Percentiles rank a stretch among this genome's conserved stretches.
Evolutionary conservation across 306 rosid genomes (phyloP).

Genomic region (Cucumis hystrix): DNA sequence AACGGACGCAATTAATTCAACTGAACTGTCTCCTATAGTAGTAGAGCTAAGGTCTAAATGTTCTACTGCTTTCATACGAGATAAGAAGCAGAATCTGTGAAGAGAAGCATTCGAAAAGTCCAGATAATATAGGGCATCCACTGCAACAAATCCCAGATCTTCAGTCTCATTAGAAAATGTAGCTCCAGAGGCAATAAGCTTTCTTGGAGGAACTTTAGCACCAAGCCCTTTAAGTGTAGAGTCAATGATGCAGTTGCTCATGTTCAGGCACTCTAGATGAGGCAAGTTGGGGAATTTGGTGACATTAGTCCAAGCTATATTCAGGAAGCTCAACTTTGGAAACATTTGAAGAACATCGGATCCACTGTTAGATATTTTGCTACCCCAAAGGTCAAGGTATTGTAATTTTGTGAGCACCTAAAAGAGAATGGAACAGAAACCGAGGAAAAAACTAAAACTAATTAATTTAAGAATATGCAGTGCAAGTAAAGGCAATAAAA

Average conservation of each 20-base stretch:
- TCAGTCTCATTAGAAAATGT: constrained; percentile 42
- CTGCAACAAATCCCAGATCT: constrained; percentile 29
- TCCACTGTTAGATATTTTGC: constrained; percentile 65
- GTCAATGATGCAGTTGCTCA: constrained; percentile 70
- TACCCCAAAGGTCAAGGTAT: constrained; percentile 87
- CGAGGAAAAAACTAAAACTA: background rate
- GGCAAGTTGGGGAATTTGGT: constrained; percentile 52
- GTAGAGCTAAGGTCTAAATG: constrained; percentile 72
- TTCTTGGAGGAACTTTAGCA: constrained; percentile 43
- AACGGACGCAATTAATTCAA: constrained; percentile 39
- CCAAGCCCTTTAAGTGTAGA: constrained; percentile 36
- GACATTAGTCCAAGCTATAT: constrained; percentile 72
- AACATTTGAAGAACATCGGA: constrained; percentile 43
- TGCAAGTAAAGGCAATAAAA: background rate
- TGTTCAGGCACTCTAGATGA: constrained; percentile 52
- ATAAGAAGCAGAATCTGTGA: constrained; percentile 42
- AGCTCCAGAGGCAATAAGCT: constrained; percentile 58
- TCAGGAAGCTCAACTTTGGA: constrained; percentile 58
- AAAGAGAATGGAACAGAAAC: background rate
- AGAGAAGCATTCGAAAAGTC: constrained; percentile 51
- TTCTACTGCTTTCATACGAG: constrained; percentile 39
- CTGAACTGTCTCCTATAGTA: constrained; percentile 47
- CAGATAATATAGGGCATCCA: constrained; percentile 35
- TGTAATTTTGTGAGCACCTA: constrained; percentile 63
- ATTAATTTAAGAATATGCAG: background rate